Base-by-base conservation (phyloP, 2,329 filamentous ascomycete genomes). In the Dactylellina drechsleri region DNA sequence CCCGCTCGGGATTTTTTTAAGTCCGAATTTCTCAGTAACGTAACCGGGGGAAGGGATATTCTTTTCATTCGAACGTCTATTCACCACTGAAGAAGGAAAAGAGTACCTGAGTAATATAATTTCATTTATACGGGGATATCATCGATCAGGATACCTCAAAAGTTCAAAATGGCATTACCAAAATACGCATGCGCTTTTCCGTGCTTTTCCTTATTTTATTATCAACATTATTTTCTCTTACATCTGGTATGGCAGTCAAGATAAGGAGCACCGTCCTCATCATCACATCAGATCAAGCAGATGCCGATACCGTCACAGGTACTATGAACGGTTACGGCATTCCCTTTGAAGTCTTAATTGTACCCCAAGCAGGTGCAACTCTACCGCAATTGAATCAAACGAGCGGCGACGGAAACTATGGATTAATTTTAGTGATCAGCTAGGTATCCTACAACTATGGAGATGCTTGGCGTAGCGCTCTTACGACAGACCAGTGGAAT, bases 321-420 rank as follows among this genome's bases (percentile, higher is more conserved):
- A 87, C 87, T 20, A 83, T 89, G 10, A 85, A 87, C 78, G 87
- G 83, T 72, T 89, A 89, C 78, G 87, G 86, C 40, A 89, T 89
- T 73, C 86, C 87, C 0, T 89, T 84, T 77, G 82, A 87, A 77
- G 82, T 85, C 4, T 78, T 88, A 16, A 76, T 85, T 20, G 86
- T 89, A n/a, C 87, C 87, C 6, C 82, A 86, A 78, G 78, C 79
- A 5, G 87, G 87, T 16, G 80, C 83, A 4, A 76, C 81, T 26
- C 83, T 89, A 31, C 87, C 87, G 0, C 76, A 80, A 0, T 83
- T 89, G 40, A 88, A 86, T 78, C 82, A 82, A 10, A 83, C 83
- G 1, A 77, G 81, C 0, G 83, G 81, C 2, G 80, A 82, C 60
- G 87, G 87, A 70, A 88, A 87, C 79, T 89, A 85, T 78, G 87